Base-by-base conservation (phyloP, 768 basidiomycete species). In the Tulasnella sp. region DNA sequence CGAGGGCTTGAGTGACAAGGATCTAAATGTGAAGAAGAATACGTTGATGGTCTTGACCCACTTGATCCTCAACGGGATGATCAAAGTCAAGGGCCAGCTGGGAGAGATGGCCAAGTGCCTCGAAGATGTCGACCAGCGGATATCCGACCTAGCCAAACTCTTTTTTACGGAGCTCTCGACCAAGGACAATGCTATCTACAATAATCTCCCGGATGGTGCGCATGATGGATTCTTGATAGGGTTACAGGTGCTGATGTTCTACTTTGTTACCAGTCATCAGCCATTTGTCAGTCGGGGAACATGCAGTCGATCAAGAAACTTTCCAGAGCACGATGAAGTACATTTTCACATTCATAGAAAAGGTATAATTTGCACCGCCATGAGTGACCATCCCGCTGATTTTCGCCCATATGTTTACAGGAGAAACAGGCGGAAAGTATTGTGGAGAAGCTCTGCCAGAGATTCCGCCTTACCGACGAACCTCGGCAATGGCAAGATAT, bases 51-150 rank as follows among this genome's bases (percentile, higher is more conserved):
- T 98, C 29, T 77, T 98, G 58, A 95, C 93, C 10, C 92, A 97
- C 70, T 74, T 99, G 62, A 98, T 98, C 68, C 74, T 99, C 63
- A 97, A 97, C 67, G 95, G 95, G 2, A 97, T 98, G 96, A 88
- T 99, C 78, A 99, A 98, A 72, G 94, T 98, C 65, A 98, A 99
- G 73, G 96, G 96, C 1, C 95, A 99, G 69, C 77, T 99, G 5
- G 96, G 96, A 17, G 96, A 99, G 77, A 98, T 99, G 95, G 96
- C 95, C n/a, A 98, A 99, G 72, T 98, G 96, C 69, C 73, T 98
- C 5, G 93, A 97, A 73, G 95, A 98, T 70, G 77, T 80, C 23
- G 95, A 97, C 60, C 77, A 77, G 48, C 73, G 95, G 13, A 86
- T 99, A 61, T 81, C 88, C 17, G 95, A 97, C 67, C 78, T 99